phyloP scores from a whole-genome alignment of 2,329 filamentous ascomycete genomes.

The Talaromyces sp. region DNA sequence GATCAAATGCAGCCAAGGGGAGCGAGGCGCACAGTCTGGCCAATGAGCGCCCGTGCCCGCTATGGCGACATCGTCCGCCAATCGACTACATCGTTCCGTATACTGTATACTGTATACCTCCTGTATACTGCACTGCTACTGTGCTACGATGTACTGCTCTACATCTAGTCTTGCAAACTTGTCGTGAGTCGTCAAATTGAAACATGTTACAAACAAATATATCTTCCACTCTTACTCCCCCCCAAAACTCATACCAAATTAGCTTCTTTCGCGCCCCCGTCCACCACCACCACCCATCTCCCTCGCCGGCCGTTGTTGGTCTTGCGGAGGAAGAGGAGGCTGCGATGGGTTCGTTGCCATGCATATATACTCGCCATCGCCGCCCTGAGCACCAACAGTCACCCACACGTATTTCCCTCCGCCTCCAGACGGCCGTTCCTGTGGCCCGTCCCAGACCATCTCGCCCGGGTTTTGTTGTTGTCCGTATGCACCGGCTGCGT shows the following conservation, averaged over 20 bases:
- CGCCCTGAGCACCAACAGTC: constrained; percentile 44
- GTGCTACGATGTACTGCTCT: not conserved
- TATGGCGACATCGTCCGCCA: constrained; percentile 13
- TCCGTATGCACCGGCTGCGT: constrained; percentile 11
- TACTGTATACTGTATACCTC: not conserved
- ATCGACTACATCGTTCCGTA: not conserved
- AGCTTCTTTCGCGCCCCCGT: not conserved
- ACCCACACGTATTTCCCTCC: constrained; percentile 49
- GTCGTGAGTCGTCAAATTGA: not conserved
- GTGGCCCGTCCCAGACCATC: constrained; percentile 39
- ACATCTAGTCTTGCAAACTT: not conserved
- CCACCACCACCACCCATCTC: not conserved
- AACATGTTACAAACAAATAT: not conserved
- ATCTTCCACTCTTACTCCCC: not conserved
- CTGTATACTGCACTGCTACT: not conserved
- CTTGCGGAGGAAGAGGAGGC: not conserved
- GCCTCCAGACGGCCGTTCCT: constrained; percentile 40
- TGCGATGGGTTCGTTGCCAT: constrained; percentile 1
- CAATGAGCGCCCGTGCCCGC: constrained; percentile 4
- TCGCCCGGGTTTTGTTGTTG: constrained; percentile 18
- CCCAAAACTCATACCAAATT: not conserved
- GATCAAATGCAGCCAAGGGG: not conserved
- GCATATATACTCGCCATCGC: constrained; percentile 40
- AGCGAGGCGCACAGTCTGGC: not conserved
- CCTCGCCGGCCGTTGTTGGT: not conserved